Evolutionary conservation across 306 rosid genomes (phyloP), one percentile per base, ranked within the genome.

Genomic region (Gleditsia sinensis): DNA sequence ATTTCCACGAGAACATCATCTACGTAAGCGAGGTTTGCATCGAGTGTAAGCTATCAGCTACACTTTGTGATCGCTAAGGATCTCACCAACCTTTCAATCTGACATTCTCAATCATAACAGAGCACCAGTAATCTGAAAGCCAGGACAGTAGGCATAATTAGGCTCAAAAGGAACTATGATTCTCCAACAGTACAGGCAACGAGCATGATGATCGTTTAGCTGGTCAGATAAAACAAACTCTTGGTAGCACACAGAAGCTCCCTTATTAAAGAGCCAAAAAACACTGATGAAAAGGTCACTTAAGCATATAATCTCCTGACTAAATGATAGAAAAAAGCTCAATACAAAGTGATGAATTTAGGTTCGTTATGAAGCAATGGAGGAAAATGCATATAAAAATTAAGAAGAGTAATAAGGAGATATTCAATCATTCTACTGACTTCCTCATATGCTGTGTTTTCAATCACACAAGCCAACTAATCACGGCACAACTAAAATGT

Each of bases 21-120:
- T 30, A 42, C 70, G 24, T 3, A 65, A 37, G 17, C 51, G 12
- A 28, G 42, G 21, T 67, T 11, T 46, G 40, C 57, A 48, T 48
- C 27, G 37, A 7, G 40, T 30, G 28, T 32, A 12, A 51, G 62
- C 62, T 53, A 69, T 56, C 73, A 55, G 67, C 39, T 54, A 51
- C 21, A 55, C 27, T 32, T 30, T 71, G 30, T 43, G 43, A 57
- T 45, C 23, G 21, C 39, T 3, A 55, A 11, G 20, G 37, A 7
- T n/a, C 20, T 72, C 7, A 8, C 2, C 28, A 2, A 57, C 37
- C 75, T 8, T 56, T 24, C 53, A 43, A 46, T 43, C 25, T 11
- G 19, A 19, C 25, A 40, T 53, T 7, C 51, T 20, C 24, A 50
- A 17, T 19, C 21, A 8, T 16, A 61, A 33, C 48, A 51, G 50